Percentiles rank a stretch among this genome's conserved stretches.
Conservation (phyloP, 2,329 filamentous ascomycete species). For the Aureobasidium leucospermi region DNA sequence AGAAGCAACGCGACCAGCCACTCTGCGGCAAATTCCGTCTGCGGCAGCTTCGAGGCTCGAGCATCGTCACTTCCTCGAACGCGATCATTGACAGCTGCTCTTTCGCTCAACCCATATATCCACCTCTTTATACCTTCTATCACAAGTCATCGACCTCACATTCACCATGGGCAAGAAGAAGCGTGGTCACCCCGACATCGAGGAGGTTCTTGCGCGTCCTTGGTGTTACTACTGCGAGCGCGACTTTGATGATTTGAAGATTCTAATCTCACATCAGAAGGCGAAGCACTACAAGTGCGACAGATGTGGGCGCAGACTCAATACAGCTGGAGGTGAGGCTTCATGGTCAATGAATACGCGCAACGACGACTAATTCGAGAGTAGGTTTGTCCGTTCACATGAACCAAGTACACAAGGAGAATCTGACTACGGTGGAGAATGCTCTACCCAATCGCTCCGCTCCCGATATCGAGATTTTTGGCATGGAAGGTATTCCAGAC, state of each 20-base stretch:
- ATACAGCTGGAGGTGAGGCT: constrained; percentile 80
- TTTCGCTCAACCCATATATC: neutral
- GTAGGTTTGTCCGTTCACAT: constrained; percentile 89
- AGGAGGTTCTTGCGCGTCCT: constrained; percentile 78
- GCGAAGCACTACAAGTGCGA: constrained; percentile 99
- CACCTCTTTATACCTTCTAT: neutral
- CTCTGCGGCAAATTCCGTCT: neutral
- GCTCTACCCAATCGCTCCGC: constrained; percentile 78
- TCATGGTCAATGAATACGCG: neutral
- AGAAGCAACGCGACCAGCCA: neutral
- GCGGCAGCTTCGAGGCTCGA: neutral
- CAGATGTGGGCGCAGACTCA: constrained; percentile 76
- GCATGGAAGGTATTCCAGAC: constrained; percentile 92
- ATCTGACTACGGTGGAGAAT: constrained; percentile 80
- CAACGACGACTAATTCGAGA: neutral
- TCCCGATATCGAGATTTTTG: constrained; percentile 92
- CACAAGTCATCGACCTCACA: neutral
- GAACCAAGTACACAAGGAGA: constrained; percentile 98
- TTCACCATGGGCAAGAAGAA: constrained; percentile 76
- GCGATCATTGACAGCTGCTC: constrained; percentile 1
- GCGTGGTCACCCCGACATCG: constrained; percentile 74
- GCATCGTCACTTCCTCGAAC: constrained; percentile 9
- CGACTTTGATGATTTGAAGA: constrained; percentile 95
- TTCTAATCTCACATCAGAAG: constrained; percentile 94
- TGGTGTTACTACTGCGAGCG: constrained; percentile 99